Evolutionary conservation across 1,284 basidiomycete genomes (phyloP), one percentile per base, ranked within the genome.

Genomic region (Sporisorium scitamineum): DNA sequence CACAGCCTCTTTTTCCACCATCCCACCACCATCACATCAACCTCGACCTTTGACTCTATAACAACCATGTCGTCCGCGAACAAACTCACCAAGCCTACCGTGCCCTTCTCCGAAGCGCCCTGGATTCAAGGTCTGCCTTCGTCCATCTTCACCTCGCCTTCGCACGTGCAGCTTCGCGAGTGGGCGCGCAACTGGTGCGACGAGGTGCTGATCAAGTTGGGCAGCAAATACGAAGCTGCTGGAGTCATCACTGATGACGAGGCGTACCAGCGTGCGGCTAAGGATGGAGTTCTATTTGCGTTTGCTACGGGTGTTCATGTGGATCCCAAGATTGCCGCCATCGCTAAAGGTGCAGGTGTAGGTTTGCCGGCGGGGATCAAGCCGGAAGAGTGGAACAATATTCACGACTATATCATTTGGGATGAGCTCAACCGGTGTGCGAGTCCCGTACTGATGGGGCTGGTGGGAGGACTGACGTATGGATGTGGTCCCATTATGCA

Each of bases 391-490:
- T 81, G 80, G 80, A 80, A 80, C 70, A 73, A 79, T 42, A 73
- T 81, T 42, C 79, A 80, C 63, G 80, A 81, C 58, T 79, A 75
- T 42, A 80, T 81, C 26, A 67, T 81, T 31, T 74, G 78, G 64
- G 80, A 81, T 48, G 80, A 81, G 54, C 61, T 81, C 44, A 75
- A 73, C 61, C 54, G 80, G 14, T 63, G 60, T 26, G 78, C 76
- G n/a, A 62, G 60, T 27, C 32, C 61, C 0, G 68, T 68, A 2
- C 41, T 81, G 31, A 80, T 78, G 69, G 76, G 72, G 0, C 42
- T 72, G 8, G 58, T 76, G 14, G 80, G 70, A 1, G 80, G 80
- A 1, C 51, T 71, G 3, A 62, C 61, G 4, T 76, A 76, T 26
- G 73, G 73, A 0, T 18, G 58, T 3, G 80, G 80, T 0, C 78